These are phyloP conservation scores for Glomus cerebriforme DNA, from an alignment of 192 early-diverging fungal genomes.

Conservation along the genomic window DNA sequence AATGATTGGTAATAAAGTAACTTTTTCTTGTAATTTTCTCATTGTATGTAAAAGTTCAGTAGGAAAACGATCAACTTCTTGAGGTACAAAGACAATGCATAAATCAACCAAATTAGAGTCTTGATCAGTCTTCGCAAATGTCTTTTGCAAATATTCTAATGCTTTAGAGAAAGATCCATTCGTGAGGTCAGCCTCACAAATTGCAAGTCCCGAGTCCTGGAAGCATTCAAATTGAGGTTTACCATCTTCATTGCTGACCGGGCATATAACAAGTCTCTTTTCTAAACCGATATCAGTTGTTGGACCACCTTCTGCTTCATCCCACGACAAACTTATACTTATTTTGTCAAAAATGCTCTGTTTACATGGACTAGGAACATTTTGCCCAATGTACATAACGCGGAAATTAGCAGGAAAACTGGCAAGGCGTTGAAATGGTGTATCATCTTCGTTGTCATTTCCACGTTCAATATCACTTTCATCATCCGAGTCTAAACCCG, in stretches of 20 bases:
- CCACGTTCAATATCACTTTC: neutral
- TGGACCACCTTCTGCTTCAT: neutral
- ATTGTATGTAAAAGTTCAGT: neutral
- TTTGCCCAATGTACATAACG: conserved; percentile 15
- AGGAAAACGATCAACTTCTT: neutral
- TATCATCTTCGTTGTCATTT: neutral
- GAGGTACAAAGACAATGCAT: conserved; percentile 25
- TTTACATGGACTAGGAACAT: neutral
- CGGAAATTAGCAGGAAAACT: conserved; percentile 2
- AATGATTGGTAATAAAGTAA: conserved; percentile 21
- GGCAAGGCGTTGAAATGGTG: neutral
- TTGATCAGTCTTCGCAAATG: neutral
- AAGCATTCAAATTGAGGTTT: neutral
- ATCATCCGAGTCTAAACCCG: neutral
- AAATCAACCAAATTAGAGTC: conserved; percentile 19
- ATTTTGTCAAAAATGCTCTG: neutral
- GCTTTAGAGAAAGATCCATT: neutral
- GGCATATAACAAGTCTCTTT: neutral
- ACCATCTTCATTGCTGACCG: neutral
- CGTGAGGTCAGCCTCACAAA: conserved; percentile 23
- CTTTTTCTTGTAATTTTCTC: conserved; percentile 23
- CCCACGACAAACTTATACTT: conserved; percentile 8
- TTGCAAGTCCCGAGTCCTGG: conserved; percentile 5
- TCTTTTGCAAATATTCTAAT: conserved; percentile 9
- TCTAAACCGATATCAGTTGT: conserved; percentile 1